A percentile compares a stretch with the other conserved stretches of the same genome.
These are phyloP conservation scores for Crassisporium funariophilum DNA, from an alignment of 768 basidiomycete genomes.

Conservation along the genomic window DNA sequence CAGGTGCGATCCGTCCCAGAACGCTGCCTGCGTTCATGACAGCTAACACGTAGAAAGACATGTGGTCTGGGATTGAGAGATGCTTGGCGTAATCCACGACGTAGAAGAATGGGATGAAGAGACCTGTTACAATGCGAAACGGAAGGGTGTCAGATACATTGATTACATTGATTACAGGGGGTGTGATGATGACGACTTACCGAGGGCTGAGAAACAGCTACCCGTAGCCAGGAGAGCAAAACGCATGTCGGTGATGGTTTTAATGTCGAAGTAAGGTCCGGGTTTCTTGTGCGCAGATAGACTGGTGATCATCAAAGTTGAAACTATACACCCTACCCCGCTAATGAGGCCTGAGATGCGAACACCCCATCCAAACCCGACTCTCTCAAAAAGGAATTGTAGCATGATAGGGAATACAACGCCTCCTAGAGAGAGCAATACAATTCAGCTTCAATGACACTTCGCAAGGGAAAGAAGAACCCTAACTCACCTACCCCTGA, in stretches of 20 bases:
- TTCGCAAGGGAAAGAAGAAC: neutral
- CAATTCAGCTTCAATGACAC: neutral
- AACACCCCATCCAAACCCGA: constrained; percentile 67
- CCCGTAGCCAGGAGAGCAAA: constrained; percentile 57
- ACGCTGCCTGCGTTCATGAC: constrained; percentile 71
- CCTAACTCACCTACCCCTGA: constrained; percentile 55
- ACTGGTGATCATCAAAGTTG: constrained; percentile 49
- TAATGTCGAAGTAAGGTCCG: constrained; percentile 29
- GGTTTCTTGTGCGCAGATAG: constrained; percentile 30
- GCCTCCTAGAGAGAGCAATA: constrained; percentile 47
- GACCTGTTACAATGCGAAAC: constrained; percentile 38
- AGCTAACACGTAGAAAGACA: constrained; percentile 59
- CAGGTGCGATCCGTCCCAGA: constrained; percentile 64
- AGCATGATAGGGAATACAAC: constrained; percentile 71
- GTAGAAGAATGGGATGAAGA: constrained; percentile 75
- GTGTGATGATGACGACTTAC: constrained; percentile 35
- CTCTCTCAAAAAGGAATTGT: constrained; percentile 50
- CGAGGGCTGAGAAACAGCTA: constrained; percentile 61
- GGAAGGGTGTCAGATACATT: neutral
- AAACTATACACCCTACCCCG: constrained; percentile 46
- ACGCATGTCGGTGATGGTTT: constrained; percentile 47
- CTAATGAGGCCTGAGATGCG: constrained; percentile 58
- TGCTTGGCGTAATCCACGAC: constrained; percentile 60
- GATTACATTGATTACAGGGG: neutral
- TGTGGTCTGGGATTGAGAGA: constrained; percentile 38